A percentile compares a stretch with the other conserved stretches of the same genome.
Evolutionary conservation across 352 stramenopile genomes (phyloP).

Genomic region (Pythium rhizo-oryzae): DNA sequence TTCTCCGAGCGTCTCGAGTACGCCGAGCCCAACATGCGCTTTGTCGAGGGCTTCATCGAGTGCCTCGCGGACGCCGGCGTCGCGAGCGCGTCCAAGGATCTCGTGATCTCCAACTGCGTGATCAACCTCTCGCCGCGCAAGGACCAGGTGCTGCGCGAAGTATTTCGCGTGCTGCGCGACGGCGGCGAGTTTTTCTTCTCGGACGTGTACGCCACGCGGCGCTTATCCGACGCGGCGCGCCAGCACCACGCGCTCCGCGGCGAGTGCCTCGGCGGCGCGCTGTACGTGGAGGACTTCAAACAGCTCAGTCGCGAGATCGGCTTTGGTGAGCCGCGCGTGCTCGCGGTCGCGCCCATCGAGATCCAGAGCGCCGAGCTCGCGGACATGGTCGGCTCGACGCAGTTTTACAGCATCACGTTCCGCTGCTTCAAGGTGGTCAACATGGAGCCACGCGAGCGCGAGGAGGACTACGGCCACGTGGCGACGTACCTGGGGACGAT

Average conservation of each 20-base stretch:
- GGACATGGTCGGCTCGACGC: slow-evolving; percentile 65
- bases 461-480: slow-evolving; percentile 93
- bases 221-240: slow-evolving; percentile 65
- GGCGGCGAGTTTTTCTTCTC: slow-evolving; percentile 93
- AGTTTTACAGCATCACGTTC: slow-evolving; percentile 91
- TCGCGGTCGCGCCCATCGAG: slow-evolving; percentile 72
- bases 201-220: slow-evolving; percentile 87
- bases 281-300: slow-evolving; percentile 94
- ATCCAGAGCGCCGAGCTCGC: slow-evolving; percentile 64
- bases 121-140: slow-evolving; percentile 93
- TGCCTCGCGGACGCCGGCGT: slow-evolving; percentile 81
- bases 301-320: slow-evolving; percentile 77
- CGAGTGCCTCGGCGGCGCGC: slow-evolving; percentile 87
- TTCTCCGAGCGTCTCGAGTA: slow-evolving; percentile 83
- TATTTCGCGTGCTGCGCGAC: slow-evolving; percentile 75
- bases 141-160: slow-evolving; percentile 83
- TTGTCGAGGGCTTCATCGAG: slow-evolving; percentile 89
- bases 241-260: slow-evolving; percentile 89
- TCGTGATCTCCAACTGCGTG: slow-evolving; percentile 93
- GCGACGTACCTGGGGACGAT: slow-evolving; percentile 93
- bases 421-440: slow-evolving; percentile 86
- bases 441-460: slow-evolving; percentile 53
- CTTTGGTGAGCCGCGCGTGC: slow-evolving; percentile 87
- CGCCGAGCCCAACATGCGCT: slow-evolving; percentile 75
- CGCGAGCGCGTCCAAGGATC: slow-evolving; percentile 75